Evolutionary conservation across 176 grass and related monocot genomes (phyloP).

Genomic region (Carex kokanica): DNA sequence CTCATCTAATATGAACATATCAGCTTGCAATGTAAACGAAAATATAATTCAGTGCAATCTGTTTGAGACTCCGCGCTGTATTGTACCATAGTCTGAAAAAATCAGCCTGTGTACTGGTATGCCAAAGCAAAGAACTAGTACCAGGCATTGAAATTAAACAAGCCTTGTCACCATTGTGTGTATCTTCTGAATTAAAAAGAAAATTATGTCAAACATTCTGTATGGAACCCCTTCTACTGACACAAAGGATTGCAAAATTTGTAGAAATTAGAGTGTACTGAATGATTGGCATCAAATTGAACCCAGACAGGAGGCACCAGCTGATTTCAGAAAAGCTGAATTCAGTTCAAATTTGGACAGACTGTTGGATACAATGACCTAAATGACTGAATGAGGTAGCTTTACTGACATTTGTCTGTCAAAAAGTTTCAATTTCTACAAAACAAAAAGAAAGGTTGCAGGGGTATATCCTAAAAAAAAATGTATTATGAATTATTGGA

Average conservation of each 20-base stretch:
- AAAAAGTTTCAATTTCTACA: neutral
- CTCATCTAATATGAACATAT: conserved; percentile 15
- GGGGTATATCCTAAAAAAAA: neutral
- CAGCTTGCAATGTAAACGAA: too few relatives aligned
- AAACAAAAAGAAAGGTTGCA: neutral
- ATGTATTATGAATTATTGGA: neutral
- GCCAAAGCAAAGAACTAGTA: neutral
- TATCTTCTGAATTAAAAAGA: conserved; percentile 12
- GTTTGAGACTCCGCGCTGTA: neutral
- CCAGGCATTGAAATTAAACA: conserved; percentile 15
- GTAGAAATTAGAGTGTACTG: neutral
- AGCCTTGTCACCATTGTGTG: conserved; percentile 14
- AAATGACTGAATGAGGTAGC: neutral
- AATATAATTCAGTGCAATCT: neutral
- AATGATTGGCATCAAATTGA: neutral
- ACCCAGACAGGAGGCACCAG: neutral
- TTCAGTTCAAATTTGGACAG: neutral
- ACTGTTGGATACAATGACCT: neutral
- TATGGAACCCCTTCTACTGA: neutral
- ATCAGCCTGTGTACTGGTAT: neutral
- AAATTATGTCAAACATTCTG: neutral
- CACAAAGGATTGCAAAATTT: neutral
- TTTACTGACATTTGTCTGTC: neutral
- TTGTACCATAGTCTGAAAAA: neutral
- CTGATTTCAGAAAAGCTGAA: neutral